Evolutionary conservation across 169 alveolate genomes (phyloP).

Genomic region (Blepharisma undulans): DNA sequence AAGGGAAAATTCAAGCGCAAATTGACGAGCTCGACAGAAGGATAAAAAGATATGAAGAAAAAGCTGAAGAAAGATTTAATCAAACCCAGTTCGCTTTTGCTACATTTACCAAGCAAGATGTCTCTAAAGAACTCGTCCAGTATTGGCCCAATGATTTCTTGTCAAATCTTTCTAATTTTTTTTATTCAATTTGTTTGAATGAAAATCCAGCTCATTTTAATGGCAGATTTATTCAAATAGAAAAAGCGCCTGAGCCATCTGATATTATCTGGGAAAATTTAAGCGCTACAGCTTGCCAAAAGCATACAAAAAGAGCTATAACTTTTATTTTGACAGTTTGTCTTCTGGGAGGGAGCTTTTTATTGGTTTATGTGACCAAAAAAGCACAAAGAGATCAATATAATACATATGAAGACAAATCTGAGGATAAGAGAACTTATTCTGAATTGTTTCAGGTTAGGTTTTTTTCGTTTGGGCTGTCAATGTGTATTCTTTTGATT

Average conservation of each 20-base stretch:
- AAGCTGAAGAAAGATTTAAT: background rate
- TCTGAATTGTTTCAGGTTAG: background rate
- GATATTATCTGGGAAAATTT: slow-evolving; percentile 40
- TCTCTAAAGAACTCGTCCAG: background rate
- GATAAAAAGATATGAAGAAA: background rate
- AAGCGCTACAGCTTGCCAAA: background rate
- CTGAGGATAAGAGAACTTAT: background rate
- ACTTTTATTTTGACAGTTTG: background rate
- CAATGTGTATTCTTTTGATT: background rate
- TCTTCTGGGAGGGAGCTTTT: background rate
- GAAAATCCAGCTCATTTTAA: background rate
- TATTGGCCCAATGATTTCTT: background rate
- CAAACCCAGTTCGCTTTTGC: background rate
- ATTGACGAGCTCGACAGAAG: background rate
- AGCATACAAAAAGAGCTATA: background rate
- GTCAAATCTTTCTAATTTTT: background rate
- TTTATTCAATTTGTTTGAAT: background rate
- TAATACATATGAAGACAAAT: background rate
- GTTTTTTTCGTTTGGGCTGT: background rate
- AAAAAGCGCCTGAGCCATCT: slow-evolving; percentile 41
- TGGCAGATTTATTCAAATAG: background rate
- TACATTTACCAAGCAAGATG: background rate
- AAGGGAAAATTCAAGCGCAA: background rate
- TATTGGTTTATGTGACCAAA: background rate
- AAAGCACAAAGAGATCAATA: background rate